Conservation (phyloP, 108 stramenopile genomes). For the Epithemia pelagica region DNA sequence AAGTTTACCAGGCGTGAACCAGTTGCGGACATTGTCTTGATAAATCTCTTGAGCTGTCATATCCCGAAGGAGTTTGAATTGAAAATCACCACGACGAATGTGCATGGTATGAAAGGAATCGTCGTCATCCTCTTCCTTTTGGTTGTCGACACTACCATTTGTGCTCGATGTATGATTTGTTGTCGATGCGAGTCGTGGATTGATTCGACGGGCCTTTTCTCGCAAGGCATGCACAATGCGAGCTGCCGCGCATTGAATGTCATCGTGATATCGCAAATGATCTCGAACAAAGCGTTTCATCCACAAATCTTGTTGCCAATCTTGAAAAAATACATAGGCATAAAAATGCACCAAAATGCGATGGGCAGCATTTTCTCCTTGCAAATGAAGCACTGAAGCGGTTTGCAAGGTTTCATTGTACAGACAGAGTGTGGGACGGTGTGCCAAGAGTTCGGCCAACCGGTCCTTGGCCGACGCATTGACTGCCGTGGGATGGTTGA, state of each 20-base stretch:
- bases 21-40: conserved; percentile 7
- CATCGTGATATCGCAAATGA: conserved; percentile 71
- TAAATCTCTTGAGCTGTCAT: conserved; percentile 14
- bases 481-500: conserved; percentile 47
- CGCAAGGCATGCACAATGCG: conserved; percentile 52
- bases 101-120: conserved; percentile 71
- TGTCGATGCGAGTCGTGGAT: conserved; percentile 20
- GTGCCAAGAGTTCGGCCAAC: conserved; percentile 55
- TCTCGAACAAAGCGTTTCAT: conserved; percentile 83
- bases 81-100: conserved; percentile 68
- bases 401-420: conserved; percentile 64
- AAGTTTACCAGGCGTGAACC: background rate
- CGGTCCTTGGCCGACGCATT: conserved; percentile 47
- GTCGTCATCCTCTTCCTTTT: conserved; percentile 20
- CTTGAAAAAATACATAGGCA: conserved; percentile 78
- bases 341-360: conserved; percentile 83
- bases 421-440: conserved; percentile 44
- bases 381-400: conserved; percentile 62
- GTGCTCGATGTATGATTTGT: no score
- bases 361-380: conserved; percentile 29
- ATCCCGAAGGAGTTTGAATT: conserved; percentile 14
- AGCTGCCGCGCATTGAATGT: conserved; percentile 86
- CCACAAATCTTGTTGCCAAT: conserved; percentile 75
- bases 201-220: conserved; percentile 22
- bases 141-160: background rate